Evolutionary conservation across 768 basidiomycete species (phyloP).

Genomic region (Agaricus sinodeliciosus): DNA sequence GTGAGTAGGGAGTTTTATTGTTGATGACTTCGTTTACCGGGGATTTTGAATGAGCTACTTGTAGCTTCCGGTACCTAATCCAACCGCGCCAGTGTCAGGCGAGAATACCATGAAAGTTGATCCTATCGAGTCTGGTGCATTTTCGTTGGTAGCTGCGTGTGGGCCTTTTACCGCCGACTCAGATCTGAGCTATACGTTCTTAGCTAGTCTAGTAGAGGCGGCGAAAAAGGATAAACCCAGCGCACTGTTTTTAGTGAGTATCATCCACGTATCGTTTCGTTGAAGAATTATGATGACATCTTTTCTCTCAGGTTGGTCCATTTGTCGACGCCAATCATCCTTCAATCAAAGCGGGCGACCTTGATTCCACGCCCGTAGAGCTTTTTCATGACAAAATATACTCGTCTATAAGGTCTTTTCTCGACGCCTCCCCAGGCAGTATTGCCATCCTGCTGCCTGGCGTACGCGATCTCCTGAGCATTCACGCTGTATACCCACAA

Average conservation of each 20-base stretch:
- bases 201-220: conserved; percentile 55
- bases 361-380: conserved; percentile 53
- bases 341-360: conserved; percentile 66
- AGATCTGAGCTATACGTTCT: conserved; percentile 71
- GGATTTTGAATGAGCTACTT: neutral
- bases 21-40: neutral
- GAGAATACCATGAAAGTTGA: conserved; percentile 27
- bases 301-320: conserved; percentile 66
- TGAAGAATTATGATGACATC: neutral
- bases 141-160: conserved; percentile 59
- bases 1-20: conserved; percentile 38
- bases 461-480: conserved; percentile 71
- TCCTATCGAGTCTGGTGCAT: conserved; percentile 23
- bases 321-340: conserved; percentile 81
- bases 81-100: conserved; percentile 26
- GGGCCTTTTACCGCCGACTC: conserved; percentile 84
- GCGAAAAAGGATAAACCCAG: conserved; percentile 62
- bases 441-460: conserved; percentile 78
- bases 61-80: conserved; percentile 59
- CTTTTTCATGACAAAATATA: conserved; percentile 67
- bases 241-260: conserved; percentile 67
- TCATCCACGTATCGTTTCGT: neutral
- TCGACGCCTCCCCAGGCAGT: conserved; percentile 59
- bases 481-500: conserved; percentile 86
- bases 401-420: conserved; percentile 45